Base-by-base conservation (phyloP, 2,329 filamentous ascomycete species). In the Talaromyces sp. region DNA sequence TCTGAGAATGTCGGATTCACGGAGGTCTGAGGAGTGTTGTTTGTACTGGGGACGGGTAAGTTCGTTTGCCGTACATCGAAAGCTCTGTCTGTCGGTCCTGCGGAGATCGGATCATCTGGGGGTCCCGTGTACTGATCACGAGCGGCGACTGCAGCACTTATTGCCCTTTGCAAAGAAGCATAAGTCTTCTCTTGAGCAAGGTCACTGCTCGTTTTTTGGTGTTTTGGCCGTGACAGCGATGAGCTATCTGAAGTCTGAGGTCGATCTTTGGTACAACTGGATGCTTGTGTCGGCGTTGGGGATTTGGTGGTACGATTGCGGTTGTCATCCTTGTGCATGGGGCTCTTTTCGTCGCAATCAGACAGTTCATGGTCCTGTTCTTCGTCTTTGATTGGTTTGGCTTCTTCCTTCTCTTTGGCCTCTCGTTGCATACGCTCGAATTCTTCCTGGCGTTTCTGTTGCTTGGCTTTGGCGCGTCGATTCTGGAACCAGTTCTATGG, bases 401-500 rank as follows among this genome's bases (percentile, higher is more conserved):
- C 67, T 64, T 78, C 68, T 6, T 67, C 65, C 11, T 71, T 70
- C 43, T 71, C 70, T 40, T 67, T 67, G 11, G 69, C 70, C 51
- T 68, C 67, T 53, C 66, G 77, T 67, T 81, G 79, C 74, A 79
- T 78, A 65, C 76, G 77, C 70, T 82, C 80, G 64, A 79, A 82
- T 70, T 83, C 81, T 70, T 81, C 80, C 68, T 82, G 80, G 64
- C 80, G 75, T 68, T 78, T 82, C 70, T 83, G 81, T 68, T 83
- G 81, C 70, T 83, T 83, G 59, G 81, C 81, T 69, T 84, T 83
- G 64, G 82, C 82, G 56, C 82, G 79, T 67, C 82, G 78, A 68
- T 83, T 84, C 68, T 84, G 82, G 70, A 83, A 84, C 82, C 82
- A 84, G 67, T 84, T 83, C 82, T 83, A 49, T 66, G n/a, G 27